Evolutionary conservation across 495 filamentous ascomycete species (phyloP), one percentile per base, ranked within the genome.

Genomic region (Aspergillus mulundensis): DNA sequence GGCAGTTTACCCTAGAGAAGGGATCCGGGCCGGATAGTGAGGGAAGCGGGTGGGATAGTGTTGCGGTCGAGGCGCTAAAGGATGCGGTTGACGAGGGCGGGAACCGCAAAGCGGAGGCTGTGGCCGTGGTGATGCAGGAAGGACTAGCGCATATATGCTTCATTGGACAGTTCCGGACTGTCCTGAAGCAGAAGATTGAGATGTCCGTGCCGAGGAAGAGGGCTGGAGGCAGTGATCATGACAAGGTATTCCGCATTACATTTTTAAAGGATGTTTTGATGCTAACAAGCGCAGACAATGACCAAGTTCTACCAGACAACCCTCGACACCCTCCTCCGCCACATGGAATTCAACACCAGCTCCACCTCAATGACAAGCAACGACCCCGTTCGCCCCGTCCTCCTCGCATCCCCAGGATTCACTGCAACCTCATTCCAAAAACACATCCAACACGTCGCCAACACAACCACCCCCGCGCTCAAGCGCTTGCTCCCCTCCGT

Each of bases 71-170:
- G 53, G 83, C 85, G 52, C 77, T 98, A 5, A 79, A 82, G 50
- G 91, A 96, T 66, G 88, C 91, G 1, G 76, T 90, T 2, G 85
- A 88, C 63, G 82, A 87, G 59, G 80, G 87, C 25, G 86, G 89
- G 32, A 84, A 86, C 16, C 74, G 77, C 44, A 72, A 76, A 18
- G 90, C 89, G 0, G 87, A 91, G 59, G 82, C 94, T 19, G 85
- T 89, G 40, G 94, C 93, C 1, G 86, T 97, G 1, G 85, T 97
- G 5, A 95, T 97, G 90, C 89, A 96, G 57, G 93, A 97, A 61
- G 94, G 93, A 0, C 59, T 95, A 34, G 92, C 95, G 48, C 93
- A 96, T 75, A 88, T 98, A 52, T 96, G 91, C 69, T 80, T 96
- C 18, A 90, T 98, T 58, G 95, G 91, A 11, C 90, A 96, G 54